Percentiles rank a stretch among this genome's conserved stretches.
Evolutionary conservation across 2,329 filamentous ascomycete species (phyloP).

Genomic region (Fusarium marasasianum): DNA sequence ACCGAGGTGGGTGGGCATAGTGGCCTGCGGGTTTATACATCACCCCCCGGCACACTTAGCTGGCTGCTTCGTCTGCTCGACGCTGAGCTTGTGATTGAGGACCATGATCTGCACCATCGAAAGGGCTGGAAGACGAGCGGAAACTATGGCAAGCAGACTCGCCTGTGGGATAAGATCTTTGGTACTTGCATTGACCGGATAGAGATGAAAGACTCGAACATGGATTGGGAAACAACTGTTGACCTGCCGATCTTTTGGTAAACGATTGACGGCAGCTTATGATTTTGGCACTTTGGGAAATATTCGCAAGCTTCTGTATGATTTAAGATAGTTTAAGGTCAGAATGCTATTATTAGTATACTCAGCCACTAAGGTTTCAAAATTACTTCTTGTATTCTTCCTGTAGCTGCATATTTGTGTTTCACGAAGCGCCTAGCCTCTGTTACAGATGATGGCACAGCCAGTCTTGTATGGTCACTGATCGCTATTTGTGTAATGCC

Average conservation of each 20-base stretch:
- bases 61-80: constrained; percentile 1
- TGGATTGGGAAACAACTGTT: not conserved
- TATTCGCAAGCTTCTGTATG: not conserved
- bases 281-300: too few relatives aligned
- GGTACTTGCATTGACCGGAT: constrained; percentile 10
- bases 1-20: constrained; percentile 14
- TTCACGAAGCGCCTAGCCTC: too few relatives aligned
- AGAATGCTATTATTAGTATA: not conserved
- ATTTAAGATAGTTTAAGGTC: too few relatives aligned
- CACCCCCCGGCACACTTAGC: not conserved
- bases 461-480: too few relatives aligned
- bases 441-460: too few relatives aligned
- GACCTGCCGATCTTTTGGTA: not conserved
- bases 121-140: constrained; percentile 10
- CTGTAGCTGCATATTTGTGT: too few relatives aligned
- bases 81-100: constrained; percentile 13
- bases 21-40: not conserved
- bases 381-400: too few relatives aligned
- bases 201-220: not conserved
- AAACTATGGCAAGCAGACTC: constrained; percentile 23
- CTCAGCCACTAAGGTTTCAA: rapidly evolving
- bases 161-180: constrained; percentile 15
- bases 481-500: too few relatives aligned
- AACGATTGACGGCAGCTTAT: not conserved
- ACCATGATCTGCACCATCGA: constrained; percentile 18